Evolutionary conservation across 2,329 filamentous ascomycete species (phyloP), one percentile per base, ranked within the genome.

Genomic region (Penicillium hordei): DNA sequence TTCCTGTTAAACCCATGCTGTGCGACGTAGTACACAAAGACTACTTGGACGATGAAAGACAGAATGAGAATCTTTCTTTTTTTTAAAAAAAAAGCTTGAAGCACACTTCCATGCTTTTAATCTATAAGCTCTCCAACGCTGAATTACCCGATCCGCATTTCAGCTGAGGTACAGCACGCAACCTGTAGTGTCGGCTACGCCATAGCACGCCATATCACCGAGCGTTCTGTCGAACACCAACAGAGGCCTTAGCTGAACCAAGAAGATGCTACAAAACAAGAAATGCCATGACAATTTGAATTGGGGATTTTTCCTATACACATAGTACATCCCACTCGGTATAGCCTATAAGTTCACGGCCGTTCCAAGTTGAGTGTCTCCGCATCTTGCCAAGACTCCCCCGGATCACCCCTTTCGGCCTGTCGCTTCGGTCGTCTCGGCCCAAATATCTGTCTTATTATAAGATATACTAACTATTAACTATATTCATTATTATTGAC

Each of bases 121-220:
- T 34, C 10, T 12, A 50, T 48, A 13, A 13, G 5, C 23, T 9
- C 19, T n/a, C 1, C 21, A 27, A 25, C n/a, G 31, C 15, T 42
- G 23, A 31, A 23, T 23, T 34, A 34, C n/a, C 31, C 27, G 51
- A 59, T 45, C 42, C 21, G 46, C 25, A 33, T 48, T n/a, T 6
- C 48, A 34, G 50, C n/a, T 29, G 27, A 34, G 15, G 25, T 36
- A 25, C 31, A 33, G 64, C 62, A 66, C 61, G 61, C 62, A 65
- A 65, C 29, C 61, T 51, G 44, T 61, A 42, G 23, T 44, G 15
- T 48, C 44, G 45, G 55, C 62, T 62, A 60, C 64, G 64, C 64
- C 62, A 66, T 65, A 59, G 62, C 64, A 66, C 64, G 64, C 62
- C 59, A 66, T 65, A 52, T 46, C 15, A 34, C 34, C 4, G 23